Evolutionary conservation across 2,329 filamentous ascomycete species (phyloP).

Genomic region (Penicillium decumbens): DNA sequence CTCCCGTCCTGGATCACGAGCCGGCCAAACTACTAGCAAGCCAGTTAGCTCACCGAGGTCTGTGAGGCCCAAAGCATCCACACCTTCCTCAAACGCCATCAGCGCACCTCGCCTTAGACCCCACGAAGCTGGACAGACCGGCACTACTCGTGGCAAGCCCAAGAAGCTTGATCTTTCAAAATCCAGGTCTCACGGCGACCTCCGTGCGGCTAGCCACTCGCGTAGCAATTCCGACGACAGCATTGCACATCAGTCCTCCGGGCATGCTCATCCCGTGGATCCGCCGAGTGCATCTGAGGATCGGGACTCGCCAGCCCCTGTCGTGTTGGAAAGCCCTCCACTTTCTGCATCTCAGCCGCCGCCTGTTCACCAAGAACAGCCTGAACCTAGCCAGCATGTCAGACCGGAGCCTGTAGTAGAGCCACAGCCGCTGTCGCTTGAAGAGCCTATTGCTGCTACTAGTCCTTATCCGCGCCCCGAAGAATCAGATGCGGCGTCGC

Average conservation of each 20-base stretch:
- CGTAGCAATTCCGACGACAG: conserved; percentile 25
- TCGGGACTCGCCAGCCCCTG: conserved; percentile 37
- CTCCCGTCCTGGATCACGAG: conserved; percentile 45
- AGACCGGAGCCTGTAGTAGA: conserved; percentile 14
- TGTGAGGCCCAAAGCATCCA: conserved; percentile 28
- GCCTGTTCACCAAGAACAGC: background rate
- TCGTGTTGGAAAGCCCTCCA: conserved; percentile 21
- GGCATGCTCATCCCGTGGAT: conserved; percentile 8
- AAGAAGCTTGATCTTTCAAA: conserved; percentile 33
- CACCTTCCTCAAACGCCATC: conserved; percentile 29
- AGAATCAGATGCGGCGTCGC: conserved; percentile 3
- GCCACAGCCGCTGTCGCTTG: conserved; percentile 6
- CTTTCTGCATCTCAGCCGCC: conserved; percentile 15
- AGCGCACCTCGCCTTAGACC: conserved; percentile 32
- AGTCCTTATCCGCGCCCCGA: conserved; percentile 4
- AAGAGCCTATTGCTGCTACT: conserved; percentile 3
- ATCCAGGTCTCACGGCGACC: conserved; percentile 26
- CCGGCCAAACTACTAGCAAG: conserved; percentile 14
- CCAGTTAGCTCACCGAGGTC: conserved; percentile 20
- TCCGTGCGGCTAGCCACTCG: conserved; percentile 26
- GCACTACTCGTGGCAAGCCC: conserved; percentile 31
- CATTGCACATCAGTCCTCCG: conserved; percentile 8
- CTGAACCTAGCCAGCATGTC: conserved; percentile 1
- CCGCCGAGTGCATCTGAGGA: conserved; percentile 51
- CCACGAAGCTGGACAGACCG: conserved; percentile 29